Percentiles rank a stretch among this genome's conserved stretches.
phyloP scores from a whole-genome alignment of 2,329 filamentous ascomycete species.

The Penicillium italicum region DNA sequence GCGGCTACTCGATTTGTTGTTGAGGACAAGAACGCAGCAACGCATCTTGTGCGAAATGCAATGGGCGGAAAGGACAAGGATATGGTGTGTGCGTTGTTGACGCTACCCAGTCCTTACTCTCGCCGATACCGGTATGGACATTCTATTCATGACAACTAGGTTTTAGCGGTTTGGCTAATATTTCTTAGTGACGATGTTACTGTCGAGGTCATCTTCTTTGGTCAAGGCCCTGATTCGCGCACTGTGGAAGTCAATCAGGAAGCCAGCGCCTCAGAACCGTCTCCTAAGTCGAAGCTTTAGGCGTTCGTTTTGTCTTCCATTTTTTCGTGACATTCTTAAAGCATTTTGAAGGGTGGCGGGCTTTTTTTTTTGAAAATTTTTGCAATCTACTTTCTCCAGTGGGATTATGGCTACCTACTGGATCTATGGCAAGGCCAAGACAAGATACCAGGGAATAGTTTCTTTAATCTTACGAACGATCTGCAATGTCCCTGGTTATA shows the following conservation, averaged over 20 bases:
- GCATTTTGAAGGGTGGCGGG: not conserved
- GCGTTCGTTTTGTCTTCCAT: not conserved
- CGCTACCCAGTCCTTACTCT: conserved; percentile 85
- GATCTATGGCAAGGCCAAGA: not conserved
- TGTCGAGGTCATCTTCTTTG: conserved; percentile 98
- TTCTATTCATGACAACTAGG: not conserved
- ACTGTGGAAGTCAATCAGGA: conserved; percentile 81
- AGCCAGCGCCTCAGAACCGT: conserved; percentile 63
- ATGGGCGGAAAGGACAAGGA: conserved; percentile 90
- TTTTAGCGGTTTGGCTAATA: conserved; percentile 13
- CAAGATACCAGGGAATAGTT: not conserved
- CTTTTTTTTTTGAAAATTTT: not conserved
- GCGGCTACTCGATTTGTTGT: conserved; percentile 78
- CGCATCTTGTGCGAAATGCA: conserved; percentile 91
- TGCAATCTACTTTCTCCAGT: not conserved
- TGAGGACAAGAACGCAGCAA: conserved; percentile 93
- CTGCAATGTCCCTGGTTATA: not conserved
- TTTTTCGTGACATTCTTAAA: not conserved
- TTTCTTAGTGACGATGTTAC: conserved; percentile 79
- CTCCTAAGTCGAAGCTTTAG: conserved; percentile 49
- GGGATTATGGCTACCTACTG: not conserved
- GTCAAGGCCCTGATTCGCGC: conserved; percentile 70
- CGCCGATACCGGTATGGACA: conserved; percentile 76
- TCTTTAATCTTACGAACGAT: not conserved
- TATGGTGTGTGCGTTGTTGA: conserved; percentile 87